Evolutionary conservation across 192 early-diverging fungal species (phyloP), one percentile per base, ranked within the genome.

Genomic region (Coemansia sp.): DNA sequence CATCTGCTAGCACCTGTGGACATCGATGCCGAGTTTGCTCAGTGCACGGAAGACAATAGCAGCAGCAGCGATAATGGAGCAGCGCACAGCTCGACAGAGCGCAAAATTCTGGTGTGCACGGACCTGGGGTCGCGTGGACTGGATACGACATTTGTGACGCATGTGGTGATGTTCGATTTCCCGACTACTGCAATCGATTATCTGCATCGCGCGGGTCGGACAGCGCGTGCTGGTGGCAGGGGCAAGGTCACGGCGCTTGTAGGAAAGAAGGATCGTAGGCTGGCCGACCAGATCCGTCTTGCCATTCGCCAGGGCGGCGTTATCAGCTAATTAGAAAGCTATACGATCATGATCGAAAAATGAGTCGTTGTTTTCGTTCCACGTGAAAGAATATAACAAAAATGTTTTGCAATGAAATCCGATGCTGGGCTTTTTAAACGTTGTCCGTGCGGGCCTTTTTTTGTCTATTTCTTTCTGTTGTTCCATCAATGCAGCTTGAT

Each of bases 131-230:
- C 92, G 6, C 85, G 96, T 39, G 96, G 96, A 0, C 77, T 98
- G 37, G 96, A 98, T 63, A 95, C 93, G 18, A 90, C 88, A 26
- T 88, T 88, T 57, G 93, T 95, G 6, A 85, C 90, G 32, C 96
- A 96, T 76, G 94, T 98, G 11, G 80, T 98, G 6, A 66, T 95
- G 51, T 95, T 91, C 66, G 94, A 98, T 52, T 95, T 98, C 72
- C 96, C 96, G 0, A 88, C 90, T 6, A 93, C 91, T 0, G 89
- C 91, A 1, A 90, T 96, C 21, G 94, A 98, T 77, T 98, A 96
- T 73, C 64, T 98, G 60, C 97, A 98, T 73, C 89, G 97, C 18
- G 85, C 93, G 3, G 97, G 97, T 0, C 80, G 97, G 15, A 97
- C 97, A 0, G 97, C 93, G 6, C 85, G 97, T 6, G 91, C 88